Conservation (phyloP, 192 early-diverging fungal species). For the Paraglomus brasilianum region DNA sequence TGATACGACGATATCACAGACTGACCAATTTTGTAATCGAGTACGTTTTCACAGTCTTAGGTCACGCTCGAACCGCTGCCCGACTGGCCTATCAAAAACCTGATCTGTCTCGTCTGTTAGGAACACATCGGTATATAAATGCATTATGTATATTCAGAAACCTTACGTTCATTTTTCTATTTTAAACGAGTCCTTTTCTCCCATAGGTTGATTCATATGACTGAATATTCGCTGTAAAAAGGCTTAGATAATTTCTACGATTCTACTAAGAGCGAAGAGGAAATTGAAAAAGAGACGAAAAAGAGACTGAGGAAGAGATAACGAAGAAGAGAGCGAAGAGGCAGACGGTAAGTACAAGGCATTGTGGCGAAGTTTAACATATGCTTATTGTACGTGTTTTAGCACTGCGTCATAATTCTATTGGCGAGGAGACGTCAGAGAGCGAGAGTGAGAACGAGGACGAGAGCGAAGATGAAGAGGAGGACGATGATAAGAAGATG, state of each 20-base stretch:
- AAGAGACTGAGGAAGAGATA: constrained; percentile 31
- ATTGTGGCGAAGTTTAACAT: not conserved
- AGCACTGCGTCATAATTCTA: constrained; percentile 26
- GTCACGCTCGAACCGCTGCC: constrained; percentile 67
- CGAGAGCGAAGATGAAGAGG: constrained; percentile 35
- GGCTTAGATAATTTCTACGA: constrained; percentile 47
- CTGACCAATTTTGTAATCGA: not conserved
- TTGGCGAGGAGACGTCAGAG: constrained; percentile 25
- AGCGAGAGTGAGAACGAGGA: constrained; percentile 37
- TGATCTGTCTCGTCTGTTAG: constrained; percentile 55
- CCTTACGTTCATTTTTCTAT: constrained; percentile 28
- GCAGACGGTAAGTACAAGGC: not conserved
- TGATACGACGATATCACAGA: not conserved
- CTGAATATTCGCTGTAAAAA: constrained; percentile 12
- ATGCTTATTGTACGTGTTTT: not conserved
- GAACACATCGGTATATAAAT: constrained; percentile 48
- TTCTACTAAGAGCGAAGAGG: constrained; percentile 37
- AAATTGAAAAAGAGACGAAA: constrained; percentile 42
- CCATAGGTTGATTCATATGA: constrained; percentile 21
- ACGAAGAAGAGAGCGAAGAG: not conserved
- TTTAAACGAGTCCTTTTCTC: constrained; percentile 32
- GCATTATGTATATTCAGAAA: not conserved
- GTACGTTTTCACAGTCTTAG: not conserved
- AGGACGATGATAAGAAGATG: constrained; percentile 33
- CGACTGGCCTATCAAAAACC: constrained; percentile 69